Percentiles rank a stretch among this genome's conserved stretches.
Evolutionary conservation across 768 basidiomycete genomes (phyloP).

Genomic region (Leccinum sublutescens): DNA sequence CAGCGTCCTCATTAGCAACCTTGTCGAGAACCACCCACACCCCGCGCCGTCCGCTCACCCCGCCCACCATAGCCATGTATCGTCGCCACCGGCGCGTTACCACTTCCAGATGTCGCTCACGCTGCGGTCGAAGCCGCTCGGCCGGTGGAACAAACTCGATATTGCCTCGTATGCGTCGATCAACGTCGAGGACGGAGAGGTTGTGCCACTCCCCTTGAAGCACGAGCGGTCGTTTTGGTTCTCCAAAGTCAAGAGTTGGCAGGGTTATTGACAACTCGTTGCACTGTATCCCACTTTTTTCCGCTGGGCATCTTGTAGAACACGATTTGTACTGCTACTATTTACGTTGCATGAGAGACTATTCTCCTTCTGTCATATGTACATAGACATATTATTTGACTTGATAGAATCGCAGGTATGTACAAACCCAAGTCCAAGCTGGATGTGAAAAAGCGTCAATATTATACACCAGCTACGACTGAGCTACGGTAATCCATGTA

Average conservation of each 20-base stretch:
- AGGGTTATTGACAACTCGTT: constrained; percentile 14
- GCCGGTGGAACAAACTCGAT: constrained; percentile 82
- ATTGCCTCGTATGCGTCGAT: constrained; percentile 73
- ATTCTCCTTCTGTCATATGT: neutral
- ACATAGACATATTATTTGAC: neutral
- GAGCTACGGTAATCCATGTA: constrained; percentile 26
- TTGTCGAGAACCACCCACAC: constrained; percentile 45
- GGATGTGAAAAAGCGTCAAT: constrained; percentile 13
- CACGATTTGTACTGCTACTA: neutral
- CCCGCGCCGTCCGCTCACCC: constrained; percentile 3
- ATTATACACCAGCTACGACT: constrained; percentile 31
- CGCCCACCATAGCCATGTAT: constrained; percentile 7
- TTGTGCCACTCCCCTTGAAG: constrained; percentile 65
- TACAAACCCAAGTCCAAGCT: neutral
- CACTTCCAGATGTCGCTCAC: constrained; percentile 71
- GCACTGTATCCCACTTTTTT: neutral
- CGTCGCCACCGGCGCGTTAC: constrained; percentile 44
- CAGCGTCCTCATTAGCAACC: constrained; percentile 58
- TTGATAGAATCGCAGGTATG: neutral
- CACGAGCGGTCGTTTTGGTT: constrained; percentile 94
- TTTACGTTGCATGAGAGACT: neutral
- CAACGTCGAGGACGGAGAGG: constrained; percentile 72
- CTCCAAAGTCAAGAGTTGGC: constrained; percentile 80
- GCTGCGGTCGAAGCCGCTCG: constrained; percentile 69
- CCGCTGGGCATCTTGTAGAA: neutral